These are phyloP conservation scores for Leavenworthia alabamica DNA, from an alignment of 345 rosid genomes.

Conservation along the genomic window DNA sequence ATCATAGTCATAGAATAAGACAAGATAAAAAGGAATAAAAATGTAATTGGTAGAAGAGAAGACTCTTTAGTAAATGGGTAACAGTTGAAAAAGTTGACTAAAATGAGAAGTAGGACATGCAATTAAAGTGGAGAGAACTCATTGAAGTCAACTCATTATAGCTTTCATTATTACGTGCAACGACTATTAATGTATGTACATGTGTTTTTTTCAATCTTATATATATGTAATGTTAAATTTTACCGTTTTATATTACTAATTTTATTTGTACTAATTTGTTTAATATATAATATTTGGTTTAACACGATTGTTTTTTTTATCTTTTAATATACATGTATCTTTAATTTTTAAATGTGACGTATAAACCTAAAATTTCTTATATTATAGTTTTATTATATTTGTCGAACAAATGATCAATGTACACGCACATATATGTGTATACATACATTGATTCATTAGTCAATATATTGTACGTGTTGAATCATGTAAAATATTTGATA, in stretches of 20 bases:
- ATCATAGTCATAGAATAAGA: not conserved
- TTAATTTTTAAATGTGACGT: not conserved
- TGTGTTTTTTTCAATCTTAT: too few species aligned
- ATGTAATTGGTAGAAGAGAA: constrained; percentile 16
- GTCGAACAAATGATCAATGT: not conserved
- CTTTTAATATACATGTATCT: not conserved
- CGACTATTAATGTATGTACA: not conserved
- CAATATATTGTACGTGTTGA: not conserved
- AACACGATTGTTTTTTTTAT: not conserved
- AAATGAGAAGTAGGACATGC: not conserved
- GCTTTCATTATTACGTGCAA: constrained; percentile 24
- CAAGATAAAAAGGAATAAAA: not conserved
- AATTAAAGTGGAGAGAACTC: constrained; percentile 12
- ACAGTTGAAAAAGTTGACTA: constrained; percentile 22
- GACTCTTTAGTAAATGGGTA: constrained; percentile 22
- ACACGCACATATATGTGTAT: not conserved
- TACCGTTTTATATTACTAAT: too few species aligned
- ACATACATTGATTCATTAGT: not conserved
- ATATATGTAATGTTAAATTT: too few species aligned
- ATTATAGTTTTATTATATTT: not conserved
- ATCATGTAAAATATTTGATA: constrained; percentile 15
- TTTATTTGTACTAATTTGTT: too few species aligned
- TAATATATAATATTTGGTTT: not conserved
- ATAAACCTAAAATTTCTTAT: not conserved
- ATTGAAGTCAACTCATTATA: constrained; percentile 15